Base-by-base conservation (phyloP, 768 basidiomycete genomes). In the Hypsizygus marmoreus region DNA sequence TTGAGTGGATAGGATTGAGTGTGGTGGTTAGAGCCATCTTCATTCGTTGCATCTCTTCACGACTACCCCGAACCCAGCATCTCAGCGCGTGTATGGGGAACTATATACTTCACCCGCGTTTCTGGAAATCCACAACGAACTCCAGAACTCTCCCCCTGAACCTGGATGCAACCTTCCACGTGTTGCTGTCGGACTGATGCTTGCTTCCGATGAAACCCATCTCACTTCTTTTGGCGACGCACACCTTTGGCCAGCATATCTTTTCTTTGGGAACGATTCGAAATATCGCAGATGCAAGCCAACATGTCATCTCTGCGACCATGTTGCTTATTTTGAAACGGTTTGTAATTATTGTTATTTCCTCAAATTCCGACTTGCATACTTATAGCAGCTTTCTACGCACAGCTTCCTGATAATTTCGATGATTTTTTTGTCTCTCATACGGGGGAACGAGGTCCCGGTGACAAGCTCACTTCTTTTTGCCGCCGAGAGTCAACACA, bases 121-220 rank as follows among this genome's bases (percentile, higher is more conserved):
- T 16, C 8, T 48, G 16, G 22, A 47, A 1, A 47, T 35, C 4
- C 34, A 60, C 30, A n/a, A 25, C 2, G 37, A 47, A 2, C 10
- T 57, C 6, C 47, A 45, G 12, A 25, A 17, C 2, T 19, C 28
- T 0, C 36, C 46, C 0, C 9, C 17, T 13, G 43, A 57, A 22
- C 31, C 35, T 26, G 48, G 35, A 0, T 58, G 55, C 17, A 35
- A 39, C 8, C 35, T 56, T 2, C 52, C 49, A 16, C 25, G 19
- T 0, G 49, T 53, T 10, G 38, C 62, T 35, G 37, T 50, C 4
- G 48, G 47, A 0, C 4, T 63, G 0, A 64, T 62, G 61, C 37
- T 62, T 6, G 61, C 54, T 35, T 67, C 63, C 2, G 65, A 68
- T 37, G 49, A 55, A 2, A 68, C 63, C 0, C 62, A 64, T 32